Evolutionary conservation across 768 basidiomycete genomes (phyloP).

Genomic region (Holtermannia corniformis): DNA sequence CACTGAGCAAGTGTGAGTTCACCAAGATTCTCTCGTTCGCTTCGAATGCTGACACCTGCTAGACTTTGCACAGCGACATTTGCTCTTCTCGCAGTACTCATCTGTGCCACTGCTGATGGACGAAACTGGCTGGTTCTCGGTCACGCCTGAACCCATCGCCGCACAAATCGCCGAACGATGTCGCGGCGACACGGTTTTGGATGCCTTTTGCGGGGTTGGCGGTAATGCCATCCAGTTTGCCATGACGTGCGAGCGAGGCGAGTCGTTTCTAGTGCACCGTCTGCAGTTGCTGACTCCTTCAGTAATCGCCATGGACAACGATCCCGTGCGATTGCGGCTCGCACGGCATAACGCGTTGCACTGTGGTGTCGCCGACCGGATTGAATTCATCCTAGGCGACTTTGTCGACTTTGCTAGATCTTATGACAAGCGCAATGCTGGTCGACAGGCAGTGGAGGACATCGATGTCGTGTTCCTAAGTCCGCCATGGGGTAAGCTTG

Average conservation of each 20-base stretch:
- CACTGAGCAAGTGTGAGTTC: slow-evolving; percentile 71
- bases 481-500: slow-evolving; percentile 91
- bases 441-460: slow-evolving; percentile 22
- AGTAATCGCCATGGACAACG: slow-evolving; percentile 93
- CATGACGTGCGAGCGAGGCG: slow-evolving; percentile 86
- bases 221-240: slow-evolving; percentile 98
- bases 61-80: slow-evolving; percentile 81
- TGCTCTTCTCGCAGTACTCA: slow-evolving; percentile 67
- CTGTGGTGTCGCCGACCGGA: slow-evolving; percentile 88
- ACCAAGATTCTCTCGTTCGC: neutral
- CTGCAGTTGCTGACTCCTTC: neutral
- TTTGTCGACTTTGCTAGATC: slow-evolving; percentile 68
- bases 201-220: slow-evolving; percentile 95
- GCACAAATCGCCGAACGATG: slow-evolving; percentile 87
- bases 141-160: slow-evolving; percentile 90
- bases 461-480: slow-evolving; percentile 89
- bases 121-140: slow-evolving; percentile 94
- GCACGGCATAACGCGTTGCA: slow-evolving; percentile 89
- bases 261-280: slow-evolving; percentile 24
- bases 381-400: slow-evolving; percentile 85
- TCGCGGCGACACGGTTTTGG: slow-evolving; percentile 43
- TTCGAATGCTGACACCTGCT: slow-evolving; percentile 2
- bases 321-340: slow-evolving; percentile 70
- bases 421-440: slow-evolving; percentile 34
- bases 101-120: slow-evolving; percentile 77